Evolutionary conservation across 164 flowering plant genomes (phyloP), one percentile per base, ranked within the genome.

Genomic region (Cinnamomum micranthum): DNA sequence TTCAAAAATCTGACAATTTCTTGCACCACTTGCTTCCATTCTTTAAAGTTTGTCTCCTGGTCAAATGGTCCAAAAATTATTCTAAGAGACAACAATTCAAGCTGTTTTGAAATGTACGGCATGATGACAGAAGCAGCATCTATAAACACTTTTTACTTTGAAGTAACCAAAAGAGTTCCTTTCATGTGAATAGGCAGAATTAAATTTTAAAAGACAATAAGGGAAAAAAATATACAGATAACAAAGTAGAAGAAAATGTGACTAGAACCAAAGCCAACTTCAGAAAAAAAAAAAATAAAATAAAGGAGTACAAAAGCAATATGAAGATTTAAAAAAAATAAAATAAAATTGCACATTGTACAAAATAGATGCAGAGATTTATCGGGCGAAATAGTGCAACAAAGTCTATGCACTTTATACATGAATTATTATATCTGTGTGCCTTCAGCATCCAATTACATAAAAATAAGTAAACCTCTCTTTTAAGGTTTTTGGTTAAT

Each of bases 11-110:
- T 90, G 47, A 78, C 77, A 78, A 91, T 89, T 88, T 96, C 99
- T 81, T 92, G 97, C 70, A 86, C 86, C 64, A 96, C 91, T 78
- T 76, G 87, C 84, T 85, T 91, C 99, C 99, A 96, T 79, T 96
- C 99, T 82, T 84, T 96, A 80, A 94, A 91, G 81, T 85, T 86
- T 62, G 90, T 84, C 24, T 86, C 94, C 99, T 96, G 94, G 52
- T n/a, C 71, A 76, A 13, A 68, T 33, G 58, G 52, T 50, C 33
- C 33, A 75, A 65, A 33, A 52, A 62, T 71, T 47, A 70, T 65
- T 60, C 31, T 71, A 78, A 69, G 60, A 22, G 69, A 41, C 64
- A 12, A 28, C 20, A 51, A 52, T 2, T 65, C 15, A 55, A 6
- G 47, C 47, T 41, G 47, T 6, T 62, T 68, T 14, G 55, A 65